Percentiles rank a stretch among this genome's conserved stretches.
These are phyloP conservation scores for Exophiala viscosa DNA, from an alignment of 2,329 filamentous ascomycete genomes.

Conservation along the genomic window DNA sequence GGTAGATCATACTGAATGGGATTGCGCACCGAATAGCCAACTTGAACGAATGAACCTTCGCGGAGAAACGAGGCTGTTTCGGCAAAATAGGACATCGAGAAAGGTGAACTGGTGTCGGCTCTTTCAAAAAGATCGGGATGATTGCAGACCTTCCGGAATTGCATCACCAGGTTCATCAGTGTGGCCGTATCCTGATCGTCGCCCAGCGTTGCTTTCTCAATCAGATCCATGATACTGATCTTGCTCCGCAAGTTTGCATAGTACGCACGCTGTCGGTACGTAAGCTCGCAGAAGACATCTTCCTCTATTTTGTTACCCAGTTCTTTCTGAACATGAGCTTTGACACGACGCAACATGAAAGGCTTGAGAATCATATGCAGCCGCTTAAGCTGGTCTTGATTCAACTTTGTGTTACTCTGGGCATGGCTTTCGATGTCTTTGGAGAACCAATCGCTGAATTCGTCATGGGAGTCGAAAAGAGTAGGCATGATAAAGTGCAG, in stretches of 20 bases:
- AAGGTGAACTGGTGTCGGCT: constrained; percentile 82
- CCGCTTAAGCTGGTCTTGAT: constrained; percentile 94
- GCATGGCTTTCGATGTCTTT: constrained; percentile 88
- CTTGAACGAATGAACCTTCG: constrained; percentile 73
- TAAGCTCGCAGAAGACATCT: constrained; percentile 94
- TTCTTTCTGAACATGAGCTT: constrained; percentile 99
- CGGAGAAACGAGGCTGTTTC: constrained; percentile 94
- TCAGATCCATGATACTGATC: constrained; percentile 97
- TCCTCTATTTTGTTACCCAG: constrained; percentile 97
- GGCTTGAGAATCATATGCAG: constrained; percentile 98
- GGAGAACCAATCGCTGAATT: constrained; percentile 53
- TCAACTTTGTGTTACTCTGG: constrained; percentile 98
- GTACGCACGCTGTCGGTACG: constrained; percentile 90
- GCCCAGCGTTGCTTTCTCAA: constrained; percentile 91
- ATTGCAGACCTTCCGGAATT: constrained; percentile 99
- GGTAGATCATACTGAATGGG: constrained; percentile 81
- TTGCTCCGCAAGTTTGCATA: constrained; percentile 91
- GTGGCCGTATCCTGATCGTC: constrained; percentile 94
- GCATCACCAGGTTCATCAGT: constrained; percentile 99
- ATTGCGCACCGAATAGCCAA: constrained; percentile 84
- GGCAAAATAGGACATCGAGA: constrained; percentile 79
- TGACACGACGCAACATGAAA: constrained; percentile 98
- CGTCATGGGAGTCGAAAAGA: constrained; percentile 66
- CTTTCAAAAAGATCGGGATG: constrained; percentile 96
- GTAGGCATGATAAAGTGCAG: constrained; percentile 99